Conservation (phyloP, 129 eudicot species). For the Ambrosia artemisiifolia region DNA sequence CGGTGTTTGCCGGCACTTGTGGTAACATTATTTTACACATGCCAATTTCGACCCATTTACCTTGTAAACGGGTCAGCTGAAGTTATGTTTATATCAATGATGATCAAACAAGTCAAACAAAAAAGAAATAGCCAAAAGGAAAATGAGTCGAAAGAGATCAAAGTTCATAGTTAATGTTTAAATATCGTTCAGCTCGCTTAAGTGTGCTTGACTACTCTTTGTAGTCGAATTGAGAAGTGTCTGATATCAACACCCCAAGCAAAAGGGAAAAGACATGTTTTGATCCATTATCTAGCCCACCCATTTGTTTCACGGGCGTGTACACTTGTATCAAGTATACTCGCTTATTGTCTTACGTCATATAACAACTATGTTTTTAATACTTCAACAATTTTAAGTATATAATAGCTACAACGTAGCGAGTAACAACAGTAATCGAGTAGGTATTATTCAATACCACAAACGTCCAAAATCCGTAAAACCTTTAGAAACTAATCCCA, state of each 20-base stretch:
- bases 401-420: too few species aligned
- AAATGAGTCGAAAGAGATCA: neutral
- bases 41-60: neutral
- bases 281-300: too few species aligned
- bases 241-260: neutral
- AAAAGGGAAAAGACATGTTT: neutral
- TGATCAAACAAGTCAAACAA: neutral
- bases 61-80: neutral
- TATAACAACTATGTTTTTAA: too few species aligned
- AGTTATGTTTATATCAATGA: neutral
- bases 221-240: neutral
- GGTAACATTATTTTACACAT: neutral
- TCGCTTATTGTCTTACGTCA: too few species aligned
- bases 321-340: too few species aligned
- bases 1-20: neutral
- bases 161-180: neutral
- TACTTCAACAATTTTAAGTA: too few species aligned
- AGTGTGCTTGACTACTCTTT: neutral
- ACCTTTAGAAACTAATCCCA: too few species aligned
- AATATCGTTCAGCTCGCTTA: neutral
- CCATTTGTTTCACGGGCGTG: too few species aligned
- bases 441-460: too few species aligned
- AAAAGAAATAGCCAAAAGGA: neutral
- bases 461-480: too few species aligned
- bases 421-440: too few species aligned